Base-by-base conservation (phyloP, 306 rosid species). In the Parietaria judaica region DNA sequence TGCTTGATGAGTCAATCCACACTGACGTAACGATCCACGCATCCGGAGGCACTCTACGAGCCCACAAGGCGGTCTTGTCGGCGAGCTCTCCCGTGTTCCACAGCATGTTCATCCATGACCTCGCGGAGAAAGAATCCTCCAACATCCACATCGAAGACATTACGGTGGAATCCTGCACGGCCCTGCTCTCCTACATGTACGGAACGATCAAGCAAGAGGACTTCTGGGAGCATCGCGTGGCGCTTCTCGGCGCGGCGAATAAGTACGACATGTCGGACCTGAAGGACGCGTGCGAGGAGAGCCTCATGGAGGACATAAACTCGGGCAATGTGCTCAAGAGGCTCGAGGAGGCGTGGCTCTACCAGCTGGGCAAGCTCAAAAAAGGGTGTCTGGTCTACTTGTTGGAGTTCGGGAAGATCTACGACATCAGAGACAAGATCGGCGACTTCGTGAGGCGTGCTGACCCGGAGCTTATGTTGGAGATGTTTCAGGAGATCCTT, bases 401-500 rank as follows among this genome's bases (percentile, higher is more conserved):
- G 57, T 90, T 90, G 39, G 83, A 88, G 64, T 90, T 87, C 69
- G 91, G 97, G 3, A 90, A 90, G 73, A 83, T 87, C 61, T 76
- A 85, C 56, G 97, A 90, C 69, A 71, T 90, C 14, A 73, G 75
- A 73, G 82, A 83, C 3, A 91, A 87, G 72, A 57, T 81, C 7
- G 79, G 61, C 5, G 69, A 51, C 70, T 76, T 90, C 54, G 78
- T 87, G 75, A 74, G 72, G 78, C 73, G 76, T 53, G 95, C 96
- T 0, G 96, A 90, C 61, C 76, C 84, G 80, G 97, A 87, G 52
- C 74, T 90, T 77, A 66, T 87, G 80, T 7, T 64, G 60, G 91
- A 87, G 75, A 90, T 90, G 96, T 90, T 87, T 74, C 96, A 90
- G 51, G 96, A 83, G 76, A 69, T 80, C 74, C 97, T 87, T 67